Evolutionary conservation across 176 grass and related monocot species (phyloP).

Genomic region (Areca catechu): DNA sequence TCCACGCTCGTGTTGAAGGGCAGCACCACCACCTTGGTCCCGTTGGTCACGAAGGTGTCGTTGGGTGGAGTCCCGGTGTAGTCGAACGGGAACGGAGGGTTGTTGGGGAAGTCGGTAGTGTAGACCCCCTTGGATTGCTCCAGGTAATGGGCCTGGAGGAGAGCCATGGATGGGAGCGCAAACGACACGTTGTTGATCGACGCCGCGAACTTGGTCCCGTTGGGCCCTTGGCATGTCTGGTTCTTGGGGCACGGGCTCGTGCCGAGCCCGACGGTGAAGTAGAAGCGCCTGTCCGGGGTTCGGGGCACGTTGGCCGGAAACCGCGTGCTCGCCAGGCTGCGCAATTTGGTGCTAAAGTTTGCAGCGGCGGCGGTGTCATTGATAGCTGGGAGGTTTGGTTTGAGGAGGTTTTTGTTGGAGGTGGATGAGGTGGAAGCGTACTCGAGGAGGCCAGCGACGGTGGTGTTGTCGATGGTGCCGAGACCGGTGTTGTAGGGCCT

Average conservation of each 20-base stretch:
- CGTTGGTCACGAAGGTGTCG: slow-evolving; percentile 61
- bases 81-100: slow-evolving; percentile 43
- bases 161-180: slow-evolving; percentile 43
- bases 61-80: slow-evolving; percentile 69
- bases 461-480: slow-evolving; percentile 78
- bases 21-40: slow-evolving; percentile 45
- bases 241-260: slow-evolving; percentile 57
- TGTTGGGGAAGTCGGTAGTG: slow-evolving; percentile 34
- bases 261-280: slow-evolving; percentile 76
- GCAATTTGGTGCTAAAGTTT: slow-evolving; percentile 47
- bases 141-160: slow-evolving; percentile 50
- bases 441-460: slow-evolving; percentile 70
- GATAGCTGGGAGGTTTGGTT: slow-evolving; percentile 32
- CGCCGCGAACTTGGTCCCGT: slow-evolving; percentile 49
- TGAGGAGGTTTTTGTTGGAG: slow-evolving; percentile 1
- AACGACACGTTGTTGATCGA: slow-evolving; percentile 73
- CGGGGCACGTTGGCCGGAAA: slow-evolving; percentile 55
- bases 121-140: slow-evolving; percentile 41
- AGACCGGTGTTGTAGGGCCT: slow-evolving; percentile 44
- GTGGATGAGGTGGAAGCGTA: slow-evolving; percentile 18
- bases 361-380: slow-evolving; percentile 54
- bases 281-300: slow-evolving; percentile 41
- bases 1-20: slow-evolving; percentile 46
- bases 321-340: slow-evolving; percentile 49
- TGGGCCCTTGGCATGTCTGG: slow-evolving; percentile 65